phyloP scores from a whole-genome alignment of 176 grass and related monocot genomes.

The Hordeum vulgare region MorexV3_pseudomolecules_assembly NC_058522.1:238294049-238294548 shows the following conservation, averaged over 20 bases:
- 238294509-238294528: neutral
- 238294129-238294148: no score
- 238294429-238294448: neutral
- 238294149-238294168: neutral
- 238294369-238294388: constrained; percentile 51
- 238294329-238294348: neutral
- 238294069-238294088: no score
- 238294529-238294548: neutral
- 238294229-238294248: neutral
- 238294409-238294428: neutral
- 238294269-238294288: neutral
- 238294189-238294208: constrained; percentile 12
- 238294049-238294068: no score
- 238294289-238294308: neutral
- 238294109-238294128: no score
- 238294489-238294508: neutral
- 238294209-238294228: constrained; percentile 29
- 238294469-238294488: neutral
- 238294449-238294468: neutral
- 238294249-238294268: neutral
- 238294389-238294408: neutral
- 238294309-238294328: constrained; percentile 23
- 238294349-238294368: constrained; percentile 24
- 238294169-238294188: neutral
- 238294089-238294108: no score